Evolutionary conservation across 208 protist species (phyloP).

Genomic region (Leishmania turanica): DNA sequence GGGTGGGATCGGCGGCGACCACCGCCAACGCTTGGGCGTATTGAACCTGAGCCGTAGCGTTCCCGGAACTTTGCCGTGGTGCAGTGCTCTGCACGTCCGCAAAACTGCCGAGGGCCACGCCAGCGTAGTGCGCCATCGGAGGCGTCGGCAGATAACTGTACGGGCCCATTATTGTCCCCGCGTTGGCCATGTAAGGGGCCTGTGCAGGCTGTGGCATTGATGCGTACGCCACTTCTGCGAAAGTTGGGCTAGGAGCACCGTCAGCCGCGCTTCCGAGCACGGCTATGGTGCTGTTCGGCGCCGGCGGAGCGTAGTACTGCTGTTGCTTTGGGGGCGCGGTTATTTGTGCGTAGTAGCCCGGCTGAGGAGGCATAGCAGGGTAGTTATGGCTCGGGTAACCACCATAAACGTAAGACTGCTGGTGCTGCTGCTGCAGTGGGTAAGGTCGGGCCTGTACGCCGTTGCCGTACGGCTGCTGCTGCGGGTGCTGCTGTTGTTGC

Average conservation of each 20-base stretch:
- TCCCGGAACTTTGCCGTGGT: background rate
- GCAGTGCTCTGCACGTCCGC: background rate
- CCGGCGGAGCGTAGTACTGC: conserved; percentile 1
- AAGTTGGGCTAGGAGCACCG: background rate
- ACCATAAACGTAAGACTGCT: background rate
- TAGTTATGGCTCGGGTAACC: conserved; percentile 4
- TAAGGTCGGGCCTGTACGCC: background rate
- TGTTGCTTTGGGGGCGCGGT: background rate
- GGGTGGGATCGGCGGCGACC: background rate
- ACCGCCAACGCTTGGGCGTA: background rate
- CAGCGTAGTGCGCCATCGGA: background rate
- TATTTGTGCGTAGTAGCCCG: conserved; percentile 1
- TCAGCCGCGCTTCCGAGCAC: background rate
- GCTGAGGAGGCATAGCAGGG: background rate
- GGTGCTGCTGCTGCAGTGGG: conserved; percentile 4
- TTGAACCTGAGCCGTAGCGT: background rate
- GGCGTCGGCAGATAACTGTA: background rate
- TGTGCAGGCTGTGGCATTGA: background rate
- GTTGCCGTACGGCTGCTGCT: conserved; percentile 5
- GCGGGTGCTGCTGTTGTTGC: conserved; percentile 7
- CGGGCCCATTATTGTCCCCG: background rate
- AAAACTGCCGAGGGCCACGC: background rate
- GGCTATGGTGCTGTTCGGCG: background rate
- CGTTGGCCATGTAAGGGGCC: background rate
- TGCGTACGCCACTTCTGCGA: background rate